These are phyloP conservation scores for Echria macrotheca DNA, from an alignment of 495 filamentous ascomycete genomes.

Conservation along the genomic window DNA sequence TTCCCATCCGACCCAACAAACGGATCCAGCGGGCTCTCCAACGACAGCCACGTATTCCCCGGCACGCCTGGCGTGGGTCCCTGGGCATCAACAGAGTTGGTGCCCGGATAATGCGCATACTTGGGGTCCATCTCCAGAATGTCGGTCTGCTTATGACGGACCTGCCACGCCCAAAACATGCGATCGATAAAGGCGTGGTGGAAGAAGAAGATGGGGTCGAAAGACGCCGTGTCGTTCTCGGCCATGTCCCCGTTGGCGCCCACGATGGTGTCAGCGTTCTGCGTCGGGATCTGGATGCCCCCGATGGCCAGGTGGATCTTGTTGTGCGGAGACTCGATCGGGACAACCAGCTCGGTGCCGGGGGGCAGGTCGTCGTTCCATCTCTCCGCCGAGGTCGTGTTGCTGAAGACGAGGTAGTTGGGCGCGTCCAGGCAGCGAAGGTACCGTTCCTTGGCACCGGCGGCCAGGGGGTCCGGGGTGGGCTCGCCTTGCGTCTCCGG, in stretches of 20 bases:
- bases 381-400: slow-evolving; percentile 14
- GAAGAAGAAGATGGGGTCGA: slow-evolving; percentile 32
- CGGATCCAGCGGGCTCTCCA: slow-evolving; percentile 18
- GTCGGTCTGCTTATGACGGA: slow-evolving; percentile 13
- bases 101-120: slow-evolving; percentile 15
- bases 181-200: slow-evolving; percentile 29
- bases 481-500: neutral
- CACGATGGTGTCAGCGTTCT: slow-evolving; percentile 4
- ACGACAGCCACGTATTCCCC: no score
- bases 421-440: slow-evolving; percentile 15
- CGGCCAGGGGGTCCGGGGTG: neutral
- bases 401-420: slow-evolving; percentile 29
- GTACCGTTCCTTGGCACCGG: neutral
- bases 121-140: neutral
- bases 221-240: slow-evolving; percentile 28
- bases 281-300: slow-evolving; percentile 12
- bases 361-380: slow-evolving; percentile 18
- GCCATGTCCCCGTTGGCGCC: slow-evolving; percentile 32
- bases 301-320: slow-evolving; percentile 28
- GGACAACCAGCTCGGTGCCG: neutral
- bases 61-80: slow-evolving; percentile 7
- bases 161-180: slow-evolving; percentile 30
- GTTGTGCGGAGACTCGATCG: slow-evolving; percentile 31
- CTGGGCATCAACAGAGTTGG: slow-evolving; percentile 7
- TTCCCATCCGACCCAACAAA: slow-evolving; percentile 3